These are phyloP conservation scores for Ophiocordyceps sinensis DNA, from an alignment of 2,329 filamentous ascomycete genomes.

Conservation along the genomic window DNA sequence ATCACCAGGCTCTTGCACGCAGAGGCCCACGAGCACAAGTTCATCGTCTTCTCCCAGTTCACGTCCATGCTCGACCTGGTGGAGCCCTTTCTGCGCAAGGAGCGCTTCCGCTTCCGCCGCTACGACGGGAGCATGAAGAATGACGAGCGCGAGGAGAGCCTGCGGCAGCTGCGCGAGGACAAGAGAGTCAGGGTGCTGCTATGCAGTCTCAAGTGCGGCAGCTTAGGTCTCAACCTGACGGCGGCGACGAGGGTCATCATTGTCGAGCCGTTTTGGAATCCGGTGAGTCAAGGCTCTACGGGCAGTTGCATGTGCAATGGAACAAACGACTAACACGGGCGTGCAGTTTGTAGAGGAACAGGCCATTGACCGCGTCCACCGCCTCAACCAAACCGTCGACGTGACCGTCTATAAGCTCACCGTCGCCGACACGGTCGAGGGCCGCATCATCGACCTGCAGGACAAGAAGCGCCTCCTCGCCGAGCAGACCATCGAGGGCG, in stretches of 20 bases:
- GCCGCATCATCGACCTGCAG: slow-evolving; percentile 86
- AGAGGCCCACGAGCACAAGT: slow-evolving; percentile 75
- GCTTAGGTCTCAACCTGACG: slow-evolving; percentile 83
- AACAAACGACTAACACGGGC: not conserved
- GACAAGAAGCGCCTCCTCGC: slow-evolving; percentile 86
- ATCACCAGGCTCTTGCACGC: slow-evolving; percentile 66
- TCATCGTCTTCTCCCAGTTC: slow-evolving; percentile 97
- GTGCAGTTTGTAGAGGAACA: slow-evolving; percentile 91
- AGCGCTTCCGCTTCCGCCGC: slow-evolving; percentile 65
- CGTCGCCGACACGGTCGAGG: slow-evolving; percentile 75
- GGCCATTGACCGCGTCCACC: slow-evolving; percentile 94
- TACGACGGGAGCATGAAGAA: slow-evolving; percentile 96
- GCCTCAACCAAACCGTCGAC: slow-evolving; percentile 91
- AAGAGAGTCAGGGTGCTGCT: slow-evolving; percentile 66
- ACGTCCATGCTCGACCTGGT: slow-evolving; percentile 96
- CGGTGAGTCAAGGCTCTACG: slow-evolving; percentile 35
- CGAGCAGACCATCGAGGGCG: slow-evolving; percentile 79
- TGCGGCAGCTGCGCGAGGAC: slow-evolving; percentile 63
- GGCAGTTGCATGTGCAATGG: no score
- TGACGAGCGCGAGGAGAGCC: slow-evolving; percentile 75
- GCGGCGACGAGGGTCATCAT: slow-evolving; percentile 89
- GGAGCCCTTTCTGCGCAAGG: slow-evolving; percentile 71
- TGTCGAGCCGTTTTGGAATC: slow-evolving; percentile 97
- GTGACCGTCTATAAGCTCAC: slow-evolving; percentile 93
- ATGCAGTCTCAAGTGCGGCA: slow-evolving; percentile 88